Base-by-base conservation (phyloP, 805 yeast genomes). In the Yamadazyma nakazawae region DNA sequence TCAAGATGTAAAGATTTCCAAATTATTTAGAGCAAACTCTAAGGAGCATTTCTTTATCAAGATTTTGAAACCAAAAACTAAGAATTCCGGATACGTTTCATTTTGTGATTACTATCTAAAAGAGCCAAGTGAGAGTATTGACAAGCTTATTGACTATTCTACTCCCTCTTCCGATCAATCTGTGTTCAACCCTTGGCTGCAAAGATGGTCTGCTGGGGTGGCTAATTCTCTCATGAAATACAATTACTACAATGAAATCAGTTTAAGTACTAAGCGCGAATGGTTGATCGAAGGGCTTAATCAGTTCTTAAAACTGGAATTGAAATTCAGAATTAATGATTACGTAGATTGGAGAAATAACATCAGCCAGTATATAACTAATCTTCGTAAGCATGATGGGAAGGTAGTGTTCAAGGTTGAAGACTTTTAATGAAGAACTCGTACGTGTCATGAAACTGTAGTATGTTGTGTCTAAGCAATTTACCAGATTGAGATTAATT, bases 311-410 rank as follows among this genome's bases (percentile, higher is more conserved):
- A 51, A 54, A 2, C 62, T 62, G 9, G 62, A 61, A 43, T 48
- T 72, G 34, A 61, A 59, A 50, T 61, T 69, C 45, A 55, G 56
- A 36, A 55, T 71, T 28, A 68, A 67, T 48, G 56, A 54, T 18
- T 58, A 51, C 36, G 45, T 56, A 9, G 77, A 72, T 50, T 72
- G 77, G 77, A 57, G 75, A 48, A 59, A 60, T 43, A 60, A 63
- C 43, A 66, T 62, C 52, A 61, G 60, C 40, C 46, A 57, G n/a
- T 55, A 55, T 35, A 58, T 69, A 26, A 59, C 54, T 16, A 46
- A 49, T 9, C 51, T 72, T 46, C 56, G 56, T 37, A 55, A 48
- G 9, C 55, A 54, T 3, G 76, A 71, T 45, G 66, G 66, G 11
- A 66, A 67, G 52, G 52, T 66, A 12, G 56, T 72, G 12, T 62